These are phyloP conservation scores for Rhypophila decipiens DNA, from an alignment of 495 filamentous ascomycete species.

Conservation along the genomic window DNA sequence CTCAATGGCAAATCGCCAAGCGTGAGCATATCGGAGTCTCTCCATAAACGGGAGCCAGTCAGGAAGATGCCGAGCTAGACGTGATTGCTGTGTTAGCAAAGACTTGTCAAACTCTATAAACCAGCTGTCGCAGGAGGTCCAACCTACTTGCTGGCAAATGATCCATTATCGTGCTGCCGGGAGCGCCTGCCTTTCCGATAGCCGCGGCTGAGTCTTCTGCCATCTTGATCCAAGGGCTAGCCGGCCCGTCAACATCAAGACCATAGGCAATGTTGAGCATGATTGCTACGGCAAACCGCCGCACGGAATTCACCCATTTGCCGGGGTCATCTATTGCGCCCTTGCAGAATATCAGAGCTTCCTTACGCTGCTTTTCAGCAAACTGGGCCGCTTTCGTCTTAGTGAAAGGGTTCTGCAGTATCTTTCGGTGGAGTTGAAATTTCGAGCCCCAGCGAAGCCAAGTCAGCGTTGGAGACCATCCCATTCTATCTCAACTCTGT, in stretches of 20 bases:
- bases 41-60: constrained; percentile 38
- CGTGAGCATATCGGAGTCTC: constrained; percentile 28
- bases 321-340: constrained; percentile 16
- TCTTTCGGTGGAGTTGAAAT: constrained; percentile 38
- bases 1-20: constrained; percentile 31
- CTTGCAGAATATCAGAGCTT: constrained; percentile 26
- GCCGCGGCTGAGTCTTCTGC: constrained; percentile 38
- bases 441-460: constrained; percentile 42
- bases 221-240: constrained; percentile 38
- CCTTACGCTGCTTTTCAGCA: constrained; percentile 24
- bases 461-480: constrained; percentile 41
- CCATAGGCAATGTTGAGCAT: constrained; percentile 39
- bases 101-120: background rate
- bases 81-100: background rate
- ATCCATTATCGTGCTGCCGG: constrained; percentile 41
- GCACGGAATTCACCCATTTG: constrained; percentile 18
- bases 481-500: constrained; percentile 25
- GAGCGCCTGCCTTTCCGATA: constrained; percentile 37
- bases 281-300: constrained; percentile 24
- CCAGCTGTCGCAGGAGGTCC: background rate
- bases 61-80: constrained; percentile 30
- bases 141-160: constrained; percentile 32
- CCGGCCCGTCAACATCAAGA: constrained; percentile 30
- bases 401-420: constrained; percentile 35
- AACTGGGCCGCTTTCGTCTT: constrained; percentile 29